Evolutionary conservation across 139 green algal species (phyloP).

Genomic region (Volvox africanus): DNA sequence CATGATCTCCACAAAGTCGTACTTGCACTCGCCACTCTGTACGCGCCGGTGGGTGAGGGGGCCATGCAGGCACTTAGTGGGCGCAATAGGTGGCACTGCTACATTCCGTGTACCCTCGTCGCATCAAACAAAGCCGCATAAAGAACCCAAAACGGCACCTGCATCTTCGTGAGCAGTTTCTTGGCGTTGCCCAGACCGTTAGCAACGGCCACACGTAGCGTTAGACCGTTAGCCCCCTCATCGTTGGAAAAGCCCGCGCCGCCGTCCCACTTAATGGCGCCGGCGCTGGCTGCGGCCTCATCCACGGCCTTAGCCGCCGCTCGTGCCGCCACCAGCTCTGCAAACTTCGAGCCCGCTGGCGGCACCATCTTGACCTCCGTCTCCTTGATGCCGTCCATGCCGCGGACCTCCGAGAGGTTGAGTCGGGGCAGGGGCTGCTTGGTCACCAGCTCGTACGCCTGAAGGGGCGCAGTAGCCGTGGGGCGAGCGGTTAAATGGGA

Average conservation of each 20-base stretch:
- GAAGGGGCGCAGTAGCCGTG: not conserved
- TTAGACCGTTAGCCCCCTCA: slow-evolving; percentile 24
- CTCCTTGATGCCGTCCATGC: slow-evolving; percentile 78
- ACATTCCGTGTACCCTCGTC: not conserved
- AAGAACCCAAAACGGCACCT: not conserved
- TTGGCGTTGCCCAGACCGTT: slow-evolving; percentile 85
- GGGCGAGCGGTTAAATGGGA: too few relatives aligned
- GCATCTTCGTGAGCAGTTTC: slow-evolving; percentile 72
- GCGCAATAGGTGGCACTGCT: too few relatives aligned
- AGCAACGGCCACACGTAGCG: slow-evolving; percentile 72
- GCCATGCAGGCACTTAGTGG: too few relatives aligned
- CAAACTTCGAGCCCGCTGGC: slow-evolving; percentile 39
- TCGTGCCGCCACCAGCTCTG: slow-evolving; percentile 29
- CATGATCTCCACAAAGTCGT: slow-evolving; percentile 81
- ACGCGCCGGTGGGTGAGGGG: too few relatives aligned
- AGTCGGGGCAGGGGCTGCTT: slow-evolving; percentile 55
- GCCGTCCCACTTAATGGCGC: slow-evolving; percentile 42
- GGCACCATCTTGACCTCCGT: slow-evolving; percentile 63
- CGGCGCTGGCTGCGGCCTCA: not conserved
- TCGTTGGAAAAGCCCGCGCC: slow-evolving; percentile 4
- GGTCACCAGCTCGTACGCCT: slow-evolving; percentile 60
- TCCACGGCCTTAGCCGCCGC: not conserved
- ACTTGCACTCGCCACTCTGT: slow-evolving; percentile 46
- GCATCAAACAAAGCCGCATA: too few relatives aligned
- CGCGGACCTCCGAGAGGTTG: slow-evolving; percentile 63